Percentiles rank a stretch among this genome's conserved stretches.
Evolutionary conservation across 805 yeast genomes (phyloP).

Genomic region (Wickerhamomyces tratensis): DNA sequence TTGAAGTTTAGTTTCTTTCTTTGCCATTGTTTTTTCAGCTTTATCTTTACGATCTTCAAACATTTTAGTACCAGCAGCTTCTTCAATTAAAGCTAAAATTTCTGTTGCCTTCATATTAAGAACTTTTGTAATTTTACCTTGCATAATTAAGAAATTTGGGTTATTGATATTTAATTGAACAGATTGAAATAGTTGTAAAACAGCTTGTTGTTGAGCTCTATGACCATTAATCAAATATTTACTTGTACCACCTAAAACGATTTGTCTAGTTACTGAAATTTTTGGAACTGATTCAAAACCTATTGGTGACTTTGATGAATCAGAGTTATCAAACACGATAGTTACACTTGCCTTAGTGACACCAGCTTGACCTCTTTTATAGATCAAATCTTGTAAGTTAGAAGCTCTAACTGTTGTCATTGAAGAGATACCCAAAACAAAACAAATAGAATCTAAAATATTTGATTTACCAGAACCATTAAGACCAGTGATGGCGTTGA

Average conservation of each 20-base stretch:
- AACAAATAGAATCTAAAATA: slow-evolving; percentile 93
- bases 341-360: slow-evolving; percentile 96
- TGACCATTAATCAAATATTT: slow-evolving; percentile 93
- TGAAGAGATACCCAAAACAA: slow-evolving; percentile 92
- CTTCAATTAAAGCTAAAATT: slow-evolving; percentile 84
- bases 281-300: slow-evolving; percentile 73
- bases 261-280: slow-evolving; percentile 87
- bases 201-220: slow-evolving; percentile 91
- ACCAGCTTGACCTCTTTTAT: slow-evolving; percentile 97
- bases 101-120: slow-evolving; percentile 93
- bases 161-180: slow-evolving; percentile 94
- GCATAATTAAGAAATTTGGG: slow-evolving; percentile 97
- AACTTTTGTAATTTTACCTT: slow-evolving; percentile 96
- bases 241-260: slow-evolving; percentile 83
- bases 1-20: slow-evolving; percentile 75
- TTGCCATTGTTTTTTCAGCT: slow-evolving; percentile 85
- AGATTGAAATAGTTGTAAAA: slow-evolving; percentile 81
- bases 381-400: slow-evolving; percentile 85
- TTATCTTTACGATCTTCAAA: slow-evolving; percentile 89
- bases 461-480: slow-evolving; percentile 98
- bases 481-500: slow-evolving; percentile 95
- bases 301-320: slow-evolving; percentile 68
- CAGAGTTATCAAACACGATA: slow-evolving; percentile 85
- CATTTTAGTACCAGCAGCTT: slow-evolving; percentile 96
- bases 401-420: slow-evolving; percentile 95